Evolutionary conservation across 1,284 basidiomycete genomes (phyloP).

Genomic region (Coniophora puteana): DNA sequence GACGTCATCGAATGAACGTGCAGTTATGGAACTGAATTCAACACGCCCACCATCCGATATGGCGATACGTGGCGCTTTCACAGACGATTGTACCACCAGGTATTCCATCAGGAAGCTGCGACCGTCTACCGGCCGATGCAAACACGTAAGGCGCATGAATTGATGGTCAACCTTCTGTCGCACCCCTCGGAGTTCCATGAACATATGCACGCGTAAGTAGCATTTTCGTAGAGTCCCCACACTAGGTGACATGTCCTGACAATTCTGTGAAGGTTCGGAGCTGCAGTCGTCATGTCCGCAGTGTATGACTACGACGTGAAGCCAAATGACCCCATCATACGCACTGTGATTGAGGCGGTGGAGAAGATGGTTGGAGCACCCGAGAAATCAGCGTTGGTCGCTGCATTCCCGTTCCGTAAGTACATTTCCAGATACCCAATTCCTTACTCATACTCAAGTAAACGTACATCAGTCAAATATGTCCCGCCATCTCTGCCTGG

Average conservation of each 20-base stretch:
- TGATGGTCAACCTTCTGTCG: background rate
- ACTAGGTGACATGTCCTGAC: too few relatives aligned
- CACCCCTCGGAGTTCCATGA: background rate
- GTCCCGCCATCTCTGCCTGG: constrained; percentile 26
- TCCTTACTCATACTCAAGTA: background rate
- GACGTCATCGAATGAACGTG: too few relatives aligned
- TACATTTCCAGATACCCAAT: background rate
- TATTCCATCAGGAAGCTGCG: constrained; percentile 1
- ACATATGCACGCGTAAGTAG: too few relatives aligned
- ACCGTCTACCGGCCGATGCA: constrained; percentile 4
- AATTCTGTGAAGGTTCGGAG: constrained; percentile 14
- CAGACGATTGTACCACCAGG: constrained; percentile 3
- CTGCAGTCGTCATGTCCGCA: constrained; percentile 18
- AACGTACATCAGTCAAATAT: constrained; percentile 12
- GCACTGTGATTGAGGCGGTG: constrained; percentile 16
- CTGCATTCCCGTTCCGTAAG: constrained; percentile 19
- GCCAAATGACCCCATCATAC: constrained; percentile 12
- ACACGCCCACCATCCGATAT: background rate
- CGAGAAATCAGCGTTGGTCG: constrained; percentile 15
- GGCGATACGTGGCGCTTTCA: background rate
- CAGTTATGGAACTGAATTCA: constrained; percentile 1
- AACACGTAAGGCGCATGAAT: constrained; percentile 2
- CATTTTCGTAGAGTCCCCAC: too few relatives aligned
- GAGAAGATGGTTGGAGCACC: constrained; percentile 13
- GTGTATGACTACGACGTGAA: constrained; percentile 23